Conservation (phyloP, 495 filamentous ascomycete genomes). For the Penicillium samsonianum region DNA sequence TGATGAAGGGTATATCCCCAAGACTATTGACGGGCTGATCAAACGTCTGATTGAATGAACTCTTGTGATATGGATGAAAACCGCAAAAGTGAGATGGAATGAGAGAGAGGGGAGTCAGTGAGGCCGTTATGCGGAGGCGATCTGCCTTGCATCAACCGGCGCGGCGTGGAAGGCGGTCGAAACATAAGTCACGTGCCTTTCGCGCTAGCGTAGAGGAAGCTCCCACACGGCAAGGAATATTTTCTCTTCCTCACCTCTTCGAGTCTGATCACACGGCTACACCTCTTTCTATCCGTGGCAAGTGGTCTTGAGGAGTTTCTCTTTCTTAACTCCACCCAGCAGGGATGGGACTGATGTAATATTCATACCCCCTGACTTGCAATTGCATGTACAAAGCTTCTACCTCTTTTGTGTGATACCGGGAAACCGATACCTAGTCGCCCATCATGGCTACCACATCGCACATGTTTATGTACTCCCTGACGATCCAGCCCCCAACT, state of each 20-base stretch:
- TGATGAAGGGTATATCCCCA: background rate
- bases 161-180: constrained; percentile 12
- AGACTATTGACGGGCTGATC: background rate
- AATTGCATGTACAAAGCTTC: constrained; percentile 30
- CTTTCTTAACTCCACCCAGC: constrained; percentile 24
- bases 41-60: background rate
- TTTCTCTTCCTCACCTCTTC: constrained; percentile 24
- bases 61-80: background rate
- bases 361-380: constrained; percentile 33
- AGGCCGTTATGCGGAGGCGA: constrained; percentile 10
- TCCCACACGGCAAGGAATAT: constrained; percentile 12
- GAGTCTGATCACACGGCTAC: constrained; percentile 4
- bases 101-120: constrained; percentile 2
- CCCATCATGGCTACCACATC: constrained; percentile 92
- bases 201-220: constrained; percentile 10
- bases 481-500: constrained; percentile 90
- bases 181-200: constrained; percentile 2
- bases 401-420: constrained; percentile 22
- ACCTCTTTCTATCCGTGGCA: constrained; percentile 6
- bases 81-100: background rate
- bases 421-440: constrained; percentile 22
- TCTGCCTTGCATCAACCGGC: constrained; percentile 5
- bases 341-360: constrained; percentile 48
- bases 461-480: constrained; percentile 95
- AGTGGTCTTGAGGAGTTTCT: constrained; percentile 18